phyloP scores from a whole-genome alignment of 1,284 basidiomycete species.

The Erythrobasidium hasegawianum region DNA sequence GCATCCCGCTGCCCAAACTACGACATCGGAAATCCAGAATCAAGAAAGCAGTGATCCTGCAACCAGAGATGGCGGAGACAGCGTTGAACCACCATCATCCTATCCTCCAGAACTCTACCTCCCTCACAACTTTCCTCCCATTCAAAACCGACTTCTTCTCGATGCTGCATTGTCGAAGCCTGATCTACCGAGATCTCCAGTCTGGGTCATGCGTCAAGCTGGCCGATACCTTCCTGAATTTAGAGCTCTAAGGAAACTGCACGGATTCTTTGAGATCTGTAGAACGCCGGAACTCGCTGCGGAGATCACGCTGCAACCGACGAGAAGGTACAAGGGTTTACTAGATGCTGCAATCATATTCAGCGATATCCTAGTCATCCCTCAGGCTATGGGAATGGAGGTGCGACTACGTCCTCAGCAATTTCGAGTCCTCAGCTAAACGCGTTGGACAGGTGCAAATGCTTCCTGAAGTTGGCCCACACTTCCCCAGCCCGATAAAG shows the following conservation, averaged over 20 bases:
- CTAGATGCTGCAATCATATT: constrained; percentile 95
- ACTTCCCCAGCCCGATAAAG: constrained; percentile 75
- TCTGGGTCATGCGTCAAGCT: constrained; percentile 95
- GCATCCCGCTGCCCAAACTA: not conserved
- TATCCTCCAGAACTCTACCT: constrained; percentile 23
- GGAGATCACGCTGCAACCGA: constrained; percentile 85
- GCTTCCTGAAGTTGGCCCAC: constrained; percentile 71
- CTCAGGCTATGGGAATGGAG: constrained; percentile 90
- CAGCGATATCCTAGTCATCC: constrained; percentile 87
- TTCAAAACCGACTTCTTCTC: constrained; percentile 28
- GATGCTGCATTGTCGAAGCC: constrained; percentile 14
- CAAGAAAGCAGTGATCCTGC: not conserved
- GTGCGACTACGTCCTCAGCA: not conserved
- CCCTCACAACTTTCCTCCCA: constrained; percentile 24
- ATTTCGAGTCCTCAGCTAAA: not conserved
- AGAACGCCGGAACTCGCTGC: constrained; percentile 77
- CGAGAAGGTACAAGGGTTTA: constrained; percentile 73
- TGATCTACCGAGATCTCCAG: constrained; percentile 64
- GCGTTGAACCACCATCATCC: constrained; percentile 21
- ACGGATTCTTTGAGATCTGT: constrained; percentile 92
- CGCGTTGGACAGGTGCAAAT: constrained; percentile 61
- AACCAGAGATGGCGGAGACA: constrained; percentile 8
- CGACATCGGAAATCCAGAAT: not conserved
- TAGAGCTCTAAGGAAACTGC: constrained; percentile 69
- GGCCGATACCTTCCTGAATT: constrained; percentile 49